These are phyloP conservation scores for Mucor irregularis DNA, from an alignment of 371 early-diverging fungal species.

Conservation along the genomic window DNA sequence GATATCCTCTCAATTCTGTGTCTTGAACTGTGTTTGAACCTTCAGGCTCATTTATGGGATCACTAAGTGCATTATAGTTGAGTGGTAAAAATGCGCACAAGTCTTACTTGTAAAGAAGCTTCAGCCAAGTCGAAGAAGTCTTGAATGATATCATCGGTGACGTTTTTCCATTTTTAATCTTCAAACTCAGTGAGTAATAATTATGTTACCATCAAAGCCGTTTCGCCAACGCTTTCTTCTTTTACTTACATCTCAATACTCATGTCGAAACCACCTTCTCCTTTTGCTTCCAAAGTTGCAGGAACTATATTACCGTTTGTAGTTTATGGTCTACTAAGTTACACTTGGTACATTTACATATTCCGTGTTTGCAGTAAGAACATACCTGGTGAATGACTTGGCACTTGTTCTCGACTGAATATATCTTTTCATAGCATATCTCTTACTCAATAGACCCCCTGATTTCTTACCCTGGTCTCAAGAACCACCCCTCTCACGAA, in stretches of 20 bases:
- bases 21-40: no score
- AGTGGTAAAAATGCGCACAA: no score
- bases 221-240: no score
- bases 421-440: slow-evolving; percentile 1
- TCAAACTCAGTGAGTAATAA: no score
- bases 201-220: no score
- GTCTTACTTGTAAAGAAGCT: no score
- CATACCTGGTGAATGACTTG: background rate
- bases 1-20: no score
- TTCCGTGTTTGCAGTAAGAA: slow-evolving; percentile 56
- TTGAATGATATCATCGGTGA: no score
- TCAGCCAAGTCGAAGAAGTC: no score
- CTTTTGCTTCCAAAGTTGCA: slow-evolving; percentile 18
- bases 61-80: no score
- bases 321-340: slow-evolving; percentile 35
- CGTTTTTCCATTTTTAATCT: no score
- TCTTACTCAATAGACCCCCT: slow-evolving; percentile 11
- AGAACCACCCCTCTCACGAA: slow-evolving; percentile 67
- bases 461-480: slow-evolving; percentile 79
- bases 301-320: slow-evolving; percentile 36
- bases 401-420: background rate
- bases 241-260: background rate
- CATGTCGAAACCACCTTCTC: slow-evolving; percentile 26
- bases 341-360: slow-evolving; percentile 56
- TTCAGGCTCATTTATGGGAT: no score